Conservation (phyloP, 176 grass and related monocot species). For the Triticum monococcum region DNA sequence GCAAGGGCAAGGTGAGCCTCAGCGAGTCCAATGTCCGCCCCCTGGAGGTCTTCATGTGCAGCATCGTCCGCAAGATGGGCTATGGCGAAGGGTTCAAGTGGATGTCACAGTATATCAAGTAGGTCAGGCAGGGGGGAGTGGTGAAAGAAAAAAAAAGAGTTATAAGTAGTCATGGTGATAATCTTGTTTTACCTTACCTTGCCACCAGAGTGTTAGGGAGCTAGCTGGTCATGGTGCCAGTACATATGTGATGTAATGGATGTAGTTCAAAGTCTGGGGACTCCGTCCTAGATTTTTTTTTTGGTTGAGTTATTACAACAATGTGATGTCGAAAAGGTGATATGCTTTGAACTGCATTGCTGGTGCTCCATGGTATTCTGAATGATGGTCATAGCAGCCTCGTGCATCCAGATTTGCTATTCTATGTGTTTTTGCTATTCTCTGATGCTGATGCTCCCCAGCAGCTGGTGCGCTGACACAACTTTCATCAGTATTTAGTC, state of each 20-base stretch:
- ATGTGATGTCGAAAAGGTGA: background rate
- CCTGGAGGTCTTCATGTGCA: conserved; percentile 91
- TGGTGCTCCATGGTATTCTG: background rate
- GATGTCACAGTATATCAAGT: conserved; percentile 87
- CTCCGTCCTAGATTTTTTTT: conserved; percentile 8
- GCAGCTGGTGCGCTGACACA: background rate
- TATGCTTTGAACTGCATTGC: background rate
- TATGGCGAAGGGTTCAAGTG: conserved; percentile 86
- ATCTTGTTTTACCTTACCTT: conserved; percentile 31
- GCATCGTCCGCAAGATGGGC: conserved; percentile 85
- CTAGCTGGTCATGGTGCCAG: conserved; percentile 17
- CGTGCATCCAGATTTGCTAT: background rate
- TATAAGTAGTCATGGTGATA: background rate
- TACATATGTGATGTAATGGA: conserved; percentile 42
- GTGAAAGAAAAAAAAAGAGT: background rate
- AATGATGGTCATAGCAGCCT: background rate
- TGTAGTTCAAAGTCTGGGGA: conserved; percentile 14
- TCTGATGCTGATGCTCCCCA: background rate
- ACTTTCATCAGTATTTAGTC: background rate
- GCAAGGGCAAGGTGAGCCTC: conserved; percentile 76
- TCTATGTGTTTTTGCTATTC: background rate
- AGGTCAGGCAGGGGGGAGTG: background rate
- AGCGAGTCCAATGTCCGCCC: conserved; percentile 63
- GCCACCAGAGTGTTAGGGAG: conserved; percentile 5
- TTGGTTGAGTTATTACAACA: background rate